These are phyloP conservation scores for Dryas octopetala DNA, from an alignment of 306 rosid genomes.

Conservation along the genomic window DNA sequence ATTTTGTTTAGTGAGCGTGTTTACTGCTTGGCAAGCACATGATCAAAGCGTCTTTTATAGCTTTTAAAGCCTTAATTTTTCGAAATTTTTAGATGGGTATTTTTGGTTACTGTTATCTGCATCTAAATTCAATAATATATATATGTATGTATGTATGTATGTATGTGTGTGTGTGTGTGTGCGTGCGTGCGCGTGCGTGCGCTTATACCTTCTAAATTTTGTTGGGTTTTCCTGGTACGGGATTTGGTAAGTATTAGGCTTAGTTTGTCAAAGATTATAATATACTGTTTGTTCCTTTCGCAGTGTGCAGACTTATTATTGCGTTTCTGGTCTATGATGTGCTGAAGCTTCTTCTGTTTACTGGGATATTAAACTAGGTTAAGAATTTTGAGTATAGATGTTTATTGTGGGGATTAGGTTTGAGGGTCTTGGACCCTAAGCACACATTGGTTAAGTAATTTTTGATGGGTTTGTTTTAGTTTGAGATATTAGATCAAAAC, in stretches of 20 bases:
- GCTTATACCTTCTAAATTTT: background rate
- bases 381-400: background rate
- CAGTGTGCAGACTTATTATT: background rate
- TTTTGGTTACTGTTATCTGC: slow-evolving; percentile 19
- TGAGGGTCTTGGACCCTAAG: background rate
- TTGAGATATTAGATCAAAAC: slow-evolving; percentile 10
- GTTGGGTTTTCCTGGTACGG: slow-evolving; percentile 6
- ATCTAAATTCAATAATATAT: slow-evolving; percentile 24
- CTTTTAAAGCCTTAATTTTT: background rate
- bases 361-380: background rate
- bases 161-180: background rate
- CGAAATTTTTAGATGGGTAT: background rate
- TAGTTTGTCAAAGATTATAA: background rate
- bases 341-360: slow-evolving; percentile 2
- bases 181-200: background rate
- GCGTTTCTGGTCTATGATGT: slow-evolving; percentile 2
- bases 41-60: background rate
- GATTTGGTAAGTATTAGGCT: background rate
- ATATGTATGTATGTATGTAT: background rate
- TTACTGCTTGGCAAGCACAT: slow-evolving; percentile 1
- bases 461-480: background rate
- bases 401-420: background rate
- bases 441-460: slow-evolving; percentile 1
- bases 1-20: slow-evolving; percentile 7
- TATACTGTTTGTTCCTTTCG: background rate